A percentile compares a stretch with the other conserved stretches of the same genome.
Evolutionary conservation across 768 basidiomycete species (phyloP).

Genomic region (Gloeophyllum trabeum): DNA sequence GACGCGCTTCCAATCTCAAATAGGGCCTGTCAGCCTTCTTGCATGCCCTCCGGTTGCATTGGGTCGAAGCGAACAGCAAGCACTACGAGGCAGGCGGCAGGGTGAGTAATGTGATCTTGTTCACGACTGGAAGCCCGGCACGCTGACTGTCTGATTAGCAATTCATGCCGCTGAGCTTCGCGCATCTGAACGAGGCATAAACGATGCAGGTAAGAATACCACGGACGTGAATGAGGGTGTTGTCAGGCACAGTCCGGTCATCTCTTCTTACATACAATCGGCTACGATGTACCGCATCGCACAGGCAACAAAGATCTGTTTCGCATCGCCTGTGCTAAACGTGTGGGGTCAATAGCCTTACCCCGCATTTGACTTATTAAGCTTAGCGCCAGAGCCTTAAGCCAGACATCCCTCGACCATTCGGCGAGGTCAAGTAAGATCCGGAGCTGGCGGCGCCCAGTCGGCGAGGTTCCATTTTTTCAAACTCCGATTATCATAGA

Average conservation of each 20-base stretch:
- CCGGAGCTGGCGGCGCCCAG: too few relatives aligned
- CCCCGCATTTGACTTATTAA: too few relatives aligned
- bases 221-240: too few relatives aligned
- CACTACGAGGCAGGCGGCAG: slow-evolving; percentile 86
- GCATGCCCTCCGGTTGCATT: slow-evolving; percentile 92
- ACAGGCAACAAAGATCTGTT: too few relatives aligned
- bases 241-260: too few relatives aligned
- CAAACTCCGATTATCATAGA: slow-evolving; percentile 1
- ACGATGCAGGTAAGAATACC: slow-evolving; percentile 10
- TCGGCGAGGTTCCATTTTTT: not conserved
- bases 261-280: too few relatives aligned
- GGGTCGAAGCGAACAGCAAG: slow-evolving; percentile 98
- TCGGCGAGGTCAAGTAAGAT: too few relatives aligned
- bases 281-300: too few relatives aligned
- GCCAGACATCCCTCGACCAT: too few relatives aligned
- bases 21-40: slow-evolving; percentile 92
- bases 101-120: slow-evolving; percentile 35
- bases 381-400: too few relatives aligned
- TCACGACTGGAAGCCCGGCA: slow-evolving; percentile 7
- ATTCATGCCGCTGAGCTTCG: slow-evolving; percentile 38
- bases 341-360: too few relatives aligned
- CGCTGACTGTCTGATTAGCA: slow-evolving; percentile 22
- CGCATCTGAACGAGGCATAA: slow-evolving; percentile 26
- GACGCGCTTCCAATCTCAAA: not conserved
- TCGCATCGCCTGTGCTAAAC: too few relatives aligned